Evolutionary conservation across 768 basidiomycete genomes (phyloP), one percentile per base, ranked within the genome.

Genomic region (Mrakia frigida): DNA sequence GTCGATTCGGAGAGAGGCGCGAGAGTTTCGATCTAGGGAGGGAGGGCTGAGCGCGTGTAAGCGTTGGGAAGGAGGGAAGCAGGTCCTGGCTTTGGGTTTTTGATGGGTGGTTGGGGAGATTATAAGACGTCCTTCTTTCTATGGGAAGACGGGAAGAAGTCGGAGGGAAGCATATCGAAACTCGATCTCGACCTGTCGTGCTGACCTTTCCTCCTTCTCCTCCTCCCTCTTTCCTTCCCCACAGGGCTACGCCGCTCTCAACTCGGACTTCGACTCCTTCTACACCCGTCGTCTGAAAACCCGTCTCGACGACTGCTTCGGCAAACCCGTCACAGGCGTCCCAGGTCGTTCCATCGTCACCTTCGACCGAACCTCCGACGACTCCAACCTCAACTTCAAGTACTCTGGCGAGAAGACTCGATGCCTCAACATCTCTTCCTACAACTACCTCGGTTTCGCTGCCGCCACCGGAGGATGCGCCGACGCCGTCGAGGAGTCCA

Each of bases 391-490:
- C 81, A 90, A 90, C 5, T 90, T 92, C 79, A 84, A 88, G 70
- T 86, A 90, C 80, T 91, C 92, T 2, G 96, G 94, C 77, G 88
- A 86, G 0, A 83, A 81, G 35, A 94, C 93, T 0, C 92, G 95
- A 72, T 92, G 90, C 0, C 90, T 99, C 80, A 99, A 99, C 83
- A 91, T 98, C 79, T 95, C 94, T 0, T 97, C 94, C 11, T 99
- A 99, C 86, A 99, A 98, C 85, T 99, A 98, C 82, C 93, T 99
- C 80, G 97, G 97, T 5, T 99, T 99, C 81, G 97, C 96, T 0
- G 93, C 96, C 82, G 91, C 91, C 23, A 88, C 88, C 4, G 97
- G 97, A 21, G 92, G 92, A 9, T 97, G 94, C 82, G 93, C 97
- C 11, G 97, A 98, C 81, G 93, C 92, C 7, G 95, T 93, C 11